These are phyloP conservation scores for Penicillium bialowiezense DNA, from an alignment of 495 filamentous ascomycete genomes.

Conservation along the genomic window DNA sequence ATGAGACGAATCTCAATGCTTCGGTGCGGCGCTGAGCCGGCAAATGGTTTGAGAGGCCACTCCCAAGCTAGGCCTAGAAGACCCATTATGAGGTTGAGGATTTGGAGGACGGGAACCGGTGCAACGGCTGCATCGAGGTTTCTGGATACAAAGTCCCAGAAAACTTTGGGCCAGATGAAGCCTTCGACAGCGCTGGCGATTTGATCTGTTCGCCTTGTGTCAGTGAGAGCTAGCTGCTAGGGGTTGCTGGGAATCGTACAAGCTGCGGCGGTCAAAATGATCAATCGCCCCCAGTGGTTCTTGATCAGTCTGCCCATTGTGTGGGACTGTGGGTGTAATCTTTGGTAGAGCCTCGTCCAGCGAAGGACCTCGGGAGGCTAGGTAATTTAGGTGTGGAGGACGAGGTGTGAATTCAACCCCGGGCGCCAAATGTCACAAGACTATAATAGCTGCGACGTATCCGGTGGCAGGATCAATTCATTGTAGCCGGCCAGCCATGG, in stretches of 20 bases:
- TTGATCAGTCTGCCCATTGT: constrained; percentile 97
- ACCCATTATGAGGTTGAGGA: constrained; percentile 90
- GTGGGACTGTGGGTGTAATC: constrained; percentile 10
- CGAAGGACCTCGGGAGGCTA: constrained; percentile 10
- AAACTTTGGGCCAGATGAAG: constrained; percentile 99
- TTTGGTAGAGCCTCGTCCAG: constrained; percentile 23
- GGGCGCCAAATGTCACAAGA: background rate
- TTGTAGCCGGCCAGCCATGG: background rate
- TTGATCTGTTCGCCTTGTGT: constrained; percentile 61
- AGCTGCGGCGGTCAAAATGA: constrained; percentile 77
- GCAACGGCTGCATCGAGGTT: constrained; percentile 83
- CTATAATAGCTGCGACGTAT: background rate
- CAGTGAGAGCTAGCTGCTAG: background rate
- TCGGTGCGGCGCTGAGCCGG: constrained; percentile 71
- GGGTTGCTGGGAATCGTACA: constrained; percentile 56
- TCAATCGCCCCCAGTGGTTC: constrained; percentile 96
- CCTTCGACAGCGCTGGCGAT: constrained; percentile 75
- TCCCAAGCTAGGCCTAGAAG: constrained; percentile 81
- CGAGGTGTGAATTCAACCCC: background rate
- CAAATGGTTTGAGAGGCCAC: constrained; percentile 71
- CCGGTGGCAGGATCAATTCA: constrained; percentile 2
- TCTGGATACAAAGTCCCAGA: constrained; percentile 95
- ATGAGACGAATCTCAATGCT: constrained; percentile 84
- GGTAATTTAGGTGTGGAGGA: constrained; percentile 1
- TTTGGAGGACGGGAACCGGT: constrained; percentile 86